Percentiles rank a stretch among this genome's conserved stretches.
Evolutionary conservation across 371 early-diverging fungal species (phyloP).

Genomic region (Apophysomyces sp.): DNA sequence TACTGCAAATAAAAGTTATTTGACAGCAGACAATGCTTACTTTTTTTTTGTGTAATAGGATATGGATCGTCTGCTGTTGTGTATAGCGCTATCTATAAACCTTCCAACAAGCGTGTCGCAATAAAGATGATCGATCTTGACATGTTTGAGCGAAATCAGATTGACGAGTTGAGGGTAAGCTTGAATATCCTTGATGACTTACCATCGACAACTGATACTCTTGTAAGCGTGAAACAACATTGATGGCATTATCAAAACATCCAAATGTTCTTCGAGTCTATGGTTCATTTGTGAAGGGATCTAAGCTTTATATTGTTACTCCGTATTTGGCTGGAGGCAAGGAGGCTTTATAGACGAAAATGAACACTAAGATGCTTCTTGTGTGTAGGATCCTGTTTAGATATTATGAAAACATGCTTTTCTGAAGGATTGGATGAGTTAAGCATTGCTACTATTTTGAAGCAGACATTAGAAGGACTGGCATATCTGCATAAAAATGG

Average conservation of each 20-base stretch:
- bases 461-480: constrained; percentile 81
- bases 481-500: constrained; percentile 87
- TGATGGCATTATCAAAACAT: constrained; percentile 86
- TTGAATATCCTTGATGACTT: not conserved
- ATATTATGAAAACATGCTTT: constrained; percentile 81
- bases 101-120: constrained; percentile 70
- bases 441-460: constrained; percentile 79
- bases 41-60: constrained; percentile 45
- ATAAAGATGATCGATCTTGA: constrained; percentile 91
- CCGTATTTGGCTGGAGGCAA: constrained; percentile 75
- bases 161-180: constrained; percentile 82
- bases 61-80: constrained; percentile 91
- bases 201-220: not conserved
- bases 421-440: constrained; percentile 84
- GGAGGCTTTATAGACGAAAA: constrained; percentile 1
- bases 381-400: constrained; percentile 74
- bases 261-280: constrained; percentile 81
- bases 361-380: not conserved
- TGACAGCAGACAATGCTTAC: constrained; percentile 51
- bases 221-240: constrained; percentile 79
- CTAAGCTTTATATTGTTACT: constrained; percentile 63
- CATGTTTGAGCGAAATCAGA: constrained; percentile 92
- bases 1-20: not conserved
- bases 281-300: constrained; percentile 80
- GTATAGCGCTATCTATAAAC: constrained; percentile 78